Base-by-base conservation (phyloP, 768 basidiomycete genomes). In the Boletus tylopilopsis region DNA sequence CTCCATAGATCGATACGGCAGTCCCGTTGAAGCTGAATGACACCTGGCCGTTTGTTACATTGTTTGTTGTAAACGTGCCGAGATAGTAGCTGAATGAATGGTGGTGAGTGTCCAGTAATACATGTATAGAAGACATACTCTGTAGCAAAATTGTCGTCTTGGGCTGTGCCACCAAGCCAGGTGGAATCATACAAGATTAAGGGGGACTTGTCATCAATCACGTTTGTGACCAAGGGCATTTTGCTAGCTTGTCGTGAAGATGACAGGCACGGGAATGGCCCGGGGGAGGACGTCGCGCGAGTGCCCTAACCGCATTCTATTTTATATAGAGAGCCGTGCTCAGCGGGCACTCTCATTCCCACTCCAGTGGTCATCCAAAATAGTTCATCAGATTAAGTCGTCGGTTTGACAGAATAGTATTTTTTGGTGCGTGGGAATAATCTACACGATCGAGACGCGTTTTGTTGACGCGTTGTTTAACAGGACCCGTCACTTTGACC, bases 1-100 rank as follows among this genome's bases (percentile, higher is more conserved):
- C 72, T 8, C 81, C 81, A 49, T 71, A 81, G 10, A 81, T 59
- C 64, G 72, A 71, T 18, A 81, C 59, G 6, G 68, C 71, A 11
- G 72, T 77, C 15, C 80, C 80, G 36, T 75, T 75, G 67, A 80
- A 81, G 22, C 58, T 49, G 54, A 80, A 73, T 0, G 66, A 68
- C 5, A 66, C 71, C 22, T 51, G 54, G 6, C 74, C 74, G 9
- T 64, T 60, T 27, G 56, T 53, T 0, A 54, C 58, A n/a, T 68
- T 60, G 6, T 77, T 75, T 5, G 51, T 62, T 51, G 66, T 72
- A 49, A 74, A 78, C 33, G 69, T 74, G 38, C 69, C 69, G 3
- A 64, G 61, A 19, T 67, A 68, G 42, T 74, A 75, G 49, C 73
- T 74, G 12, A 39, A n/a, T 19, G 10, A 10, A 44, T 42, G 19